Percentiles rank a stretch among this genome's conserved stretches.
phyloP scores from a whole-genome alignment of 768 basidiomycete species.

The Leucogyrophana mollusca region DNA sequence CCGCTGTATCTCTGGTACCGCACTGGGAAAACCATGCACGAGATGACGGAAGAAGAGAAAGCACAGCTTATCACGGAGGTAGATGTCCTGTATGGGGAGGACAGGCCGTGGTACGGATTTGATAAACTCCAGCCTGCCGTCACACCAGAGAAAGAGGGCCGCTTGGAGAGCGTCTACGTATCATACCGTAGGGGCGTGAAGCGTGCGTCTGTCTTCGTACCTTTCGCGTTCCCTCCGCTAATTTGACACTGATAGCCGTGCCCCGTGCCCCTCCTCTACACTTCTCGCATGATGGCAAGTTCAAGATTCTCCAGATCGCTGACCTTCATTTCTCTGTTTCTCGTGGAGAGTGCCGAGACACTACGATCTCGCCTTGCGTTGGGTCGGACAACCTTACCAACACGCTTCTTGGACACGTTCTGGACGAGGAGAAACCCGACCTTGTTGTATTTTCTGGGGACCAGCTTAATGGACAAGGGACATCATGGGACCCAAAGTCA shows the following conservation, averaged over 20 bases:
- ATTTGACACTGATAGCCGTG: slow-evolving; percentile 41
- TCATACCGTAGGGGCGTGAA: slow-evolving; percentile 75
- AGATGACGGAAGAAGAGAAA: slow-evolving; percentile 59
- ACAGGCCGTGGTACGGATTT: slow-evolving; percentile 84
- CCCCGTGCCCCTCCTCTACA: slow-evolving; percentile 77
- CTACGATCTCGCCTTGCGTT: slow-evolving; percentile 45
- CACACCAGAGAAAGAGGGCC: slow-evolving; percentile 39
- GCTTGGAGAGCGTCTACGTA: slow-evolving; percentile 55
- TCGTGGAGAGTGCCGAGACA: slow-evolving; percentile 75
- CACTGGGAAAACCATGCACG: slow-evolving; percentile 57
- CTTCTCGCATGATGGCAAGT: slow-evolving; percentile 79
- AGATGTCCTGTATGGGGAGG: slow-evolving; percentile 88
- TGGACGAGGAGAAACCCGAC: slow-evolving; percentile 85
- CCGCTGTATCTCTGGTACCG: slow-evolving; percentile 81
- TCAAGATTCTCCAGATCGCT: slow-evolving; percentile 89
- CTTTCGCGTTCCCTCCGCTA: slow-evolving; percentile 1
- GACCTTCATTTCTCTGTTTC: slow-evolving; percentile 92
- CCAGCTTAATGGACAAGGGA: slow-evolving; percentile 89
- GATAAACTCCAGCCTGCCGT: slow-evolving; percentile 65
- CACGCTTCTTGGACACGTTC: slow-evolving; percentile 64
- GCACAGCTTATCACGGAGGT: slow-evolving; percentile 80
- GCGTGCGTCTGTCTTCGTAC: slow-evolving; percentile 39
- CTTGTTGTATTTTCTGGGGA: slow-evolving; percentile 92
- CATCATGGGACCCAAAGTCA: slow-evolving; percentile 85
- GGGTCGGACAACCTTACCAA: slow-evolving; percentile 78